Conservation (phyloP, 2,329 filamentous ascomycete genomes). For the Microsporum audouinii region DNA sequence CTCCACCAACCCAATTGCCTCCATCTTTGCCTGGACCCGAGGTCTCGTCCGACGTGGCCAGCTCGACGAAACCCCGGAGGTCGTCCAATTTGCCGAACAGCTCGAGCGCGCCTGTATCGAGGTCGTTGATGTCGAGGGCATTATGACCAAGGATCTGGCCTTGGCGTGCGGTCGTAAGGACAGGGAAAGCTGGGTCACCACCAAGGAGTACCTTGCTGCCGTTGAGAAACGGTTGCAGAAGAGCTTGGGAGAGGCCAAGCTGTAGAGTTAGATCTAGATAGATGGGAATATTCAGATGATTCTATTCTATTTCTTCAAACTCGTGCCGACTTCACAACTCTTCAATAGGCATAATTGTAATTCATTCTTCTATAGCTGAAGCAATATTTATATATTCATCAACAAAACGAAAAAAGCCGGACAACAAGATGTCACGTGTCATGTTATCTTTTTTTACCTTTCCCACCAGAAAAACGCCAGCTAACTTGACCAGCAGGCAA, state of each 20-base stretch:
- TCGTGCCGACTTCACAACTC: not conserved
- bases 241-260: conserved; percentile 40
- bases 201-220: conserved; percentile 78
- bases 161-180: conserved; percentile 82
- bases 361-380: not conserved
- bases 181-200: conserved; percentile 79
- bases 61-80: conserved; percentile 83
- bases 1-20: conserved; percentile 96
- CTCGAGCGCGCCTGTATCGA: conserved; percentile 90
- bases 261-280: conserved; percentile 3
- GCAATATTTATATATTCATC: not conserved
- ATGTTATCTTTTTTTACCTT: not conserved
- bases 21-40: conserved; percentile 98
- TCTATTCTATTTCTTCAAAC: not conserved
- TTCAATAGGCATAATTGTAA: not conserved
- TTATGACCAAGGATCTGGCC: conserved; percentile 99
- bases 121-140: conserved; percentile 81
- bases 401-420: not conserved
- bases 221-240: conserved; percentile 83
- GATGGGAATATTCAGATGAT: not conserved
- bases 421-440: not conserved
- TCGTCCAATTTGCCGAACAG: conserved; percentile 80
- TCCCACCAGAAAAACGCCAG: not conserved
- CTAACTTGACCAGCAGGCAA: not conserved
- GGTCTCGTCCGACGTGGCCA: conserved; percentile 86